Conservation (phyloP, 441 rosid species). For the Arabidopsis lyrata region DNA sequence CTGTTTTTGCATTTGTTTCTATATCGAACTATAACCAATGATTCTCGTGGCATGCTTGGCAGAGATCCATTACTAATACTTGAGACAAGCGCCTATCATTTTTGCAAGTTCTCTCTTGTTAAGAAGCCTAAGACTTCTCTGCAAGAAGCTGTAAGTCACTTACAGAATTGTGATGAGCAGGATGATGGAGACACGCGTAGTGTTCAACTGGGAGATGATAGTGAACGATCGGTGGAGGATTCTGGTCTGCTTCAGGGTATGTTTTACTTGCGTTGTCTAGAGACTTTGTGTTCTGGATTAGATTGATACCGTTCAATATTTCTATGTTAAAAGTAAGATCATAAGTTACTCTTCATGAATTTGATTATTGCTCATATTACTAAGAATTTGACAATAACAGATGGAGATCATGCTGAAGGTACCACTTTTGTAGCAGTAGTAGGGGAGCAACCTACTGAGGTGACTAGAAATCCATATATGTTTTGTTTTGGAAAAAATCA, state of each 20-base stretch:
- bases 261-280: slow-evolving; percentile 25
- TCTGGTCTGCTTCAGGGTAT: slow-evolving; percentile 51
- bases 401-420: slow-evolving; percentile 49
- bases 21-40: background rate
- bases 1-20: slow-evolving; percentile 12
- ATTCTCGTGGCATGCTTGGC: slow-evolving; percentile 39
- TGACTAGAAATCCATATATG: slow-evolving; percentile 33
- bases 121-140: slow-evolving; percentile 54
- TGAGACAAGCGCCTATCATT: slow-evolving; percentile 74
- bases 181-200: slow-evolving; percentile 41
- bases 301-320: background rate
- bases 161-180: slow-evolving; percentile 34
- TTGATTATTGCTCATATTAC: slow-evolving; percentile 10
- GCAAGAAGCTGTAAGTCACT: slow-evolving; percentile 43
- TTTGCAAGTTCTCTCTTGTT: slow-evolving; percentile 91
- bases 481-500: background rate
- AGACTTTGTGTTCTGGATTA: background rate
- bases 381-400: slow-evolving; percentile 46
- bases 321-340: background rate
- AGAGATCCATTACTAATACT: slow-evolving; percentile 68
- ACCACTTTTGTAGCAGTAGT: slow-evolving; percentile 69
- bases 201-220: slow-evolving; percentile 41
- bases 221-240: slow-evolving; percentile 43
- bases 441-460: slow-evolving; percentile 82
- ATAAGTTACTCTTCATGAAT: background rate